Evolutionary conservation across 108 stramenopile genomes (phyloP).

Genomic region (Skeletonema grethae): DNA sequence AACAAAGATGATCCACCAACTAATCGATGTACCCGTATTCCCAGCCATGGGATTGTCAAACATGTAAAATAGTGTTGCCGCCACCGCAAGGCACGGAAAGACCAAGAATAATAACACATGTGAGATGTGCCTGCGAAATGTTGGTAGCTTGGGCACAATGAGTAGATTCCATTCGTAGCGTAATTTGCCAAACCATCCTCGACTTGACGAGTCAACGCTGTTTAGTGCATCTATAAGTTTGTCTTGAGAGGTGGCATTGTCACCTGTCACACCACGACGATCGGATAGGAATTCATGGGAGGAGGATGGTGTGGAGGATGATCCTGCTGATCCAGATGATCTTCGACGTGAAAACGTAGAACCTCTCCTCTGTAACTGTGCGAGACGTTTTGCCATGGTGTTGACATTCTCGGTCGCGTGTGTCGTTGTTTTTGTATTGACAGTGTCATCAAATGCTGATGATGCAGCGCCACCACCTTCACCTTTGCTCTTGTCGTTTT

Average conservation of each 20-base stretch:
- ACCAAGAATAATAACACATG: conserved; percentile 28
- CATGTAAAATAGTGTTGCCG: conserved; percentile 38
- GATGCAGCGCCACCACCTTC: neutral
- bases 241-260: conserved; percentile 14
- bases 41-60: conserved; percentile 51
- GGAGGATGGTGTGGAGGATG: neutral
- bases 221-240: conserved; percentile 75
- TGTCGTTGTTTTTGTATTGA: too few species aligned
- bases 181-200: conserved; percentile 59
- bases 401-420: conserved; percentile 4
- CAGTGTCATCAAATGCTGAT: neutral
- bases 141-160: conserved; percentile 36
- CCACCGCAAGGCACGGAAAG: conserved; percentile 29
- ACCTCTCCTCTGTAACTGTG: neutral
- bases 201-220: conserved; percentile 67
- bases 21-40: conserved; percentile 33
- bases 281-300: neutral
- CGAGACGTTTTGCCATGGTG: conserved; percentile 13
- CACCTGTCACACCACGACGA: neutral
- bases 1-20: conserved; percentile 47
- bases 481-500: neutral
- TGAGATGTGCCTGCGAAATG: conserved; percentile 13
- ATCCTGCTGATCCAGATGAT: neutral
- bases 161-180: conserved; percentile 42
- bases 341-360: neutral